Evolutionary conservation across 495 filamentous ascomycete genomes (phyloP).

Genomic region (Schizothecium vesticola): DNA sequence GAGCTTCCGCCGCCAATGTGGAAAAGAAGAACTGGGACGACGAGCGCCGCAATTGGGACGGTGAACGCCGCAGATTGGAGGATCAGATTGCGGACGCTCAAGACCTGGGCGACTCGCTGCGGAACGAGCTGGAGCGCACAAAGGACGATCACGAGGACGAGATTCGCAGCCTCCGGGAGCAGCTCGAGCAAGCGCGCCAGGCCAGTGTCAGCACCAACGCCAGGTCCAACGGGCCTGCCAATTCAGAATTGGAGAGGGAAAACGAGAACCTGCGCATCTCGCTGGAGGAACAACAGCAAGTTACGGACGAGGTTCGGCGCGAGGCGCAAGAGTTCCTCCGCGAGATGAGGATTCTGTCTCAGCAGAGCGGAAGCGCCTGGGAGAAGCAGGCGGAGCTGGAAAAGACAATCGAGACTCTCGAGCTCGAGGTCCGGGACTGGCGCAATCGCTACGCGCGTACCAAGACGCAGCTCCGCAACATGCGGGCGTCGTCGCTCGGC

Average conservation of each 20-base stretch:
- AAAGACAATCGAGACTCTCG: slow-evolving; percentile 64
- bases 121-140: slow-evolving; percentile 69
- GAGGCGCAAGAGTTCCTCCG: slow-evolving; percentile 79
- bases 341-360: slow-evolving; percentile 84
- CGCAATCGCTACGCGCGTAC: slow-evolving; percentile 79
- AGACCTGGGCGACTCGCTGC: slow-evolving; percentile 67
- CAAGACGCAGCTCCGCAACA: slow-evolving; percentile 76
- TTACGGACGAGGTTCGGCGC: slow-evolving; percentile 83
- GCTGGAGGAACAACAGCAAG: slow-evolving; percentile 65
- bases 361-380: slow-evolving; percentile 69
- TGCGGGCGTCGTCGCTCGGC: slow-evolving; percentile 75
- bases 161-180: slow-evolving; percentile 57
- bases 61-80: slow-evolving; percentile 62
- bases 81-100: slow-evolving; percentile 72
- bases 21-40: slow-evolving; percentile 69
- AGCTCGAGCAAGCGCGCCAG: slow-evolving; percentile 52
- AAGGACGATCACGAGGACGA: slow-evolving; percentile 59
- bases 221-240: slow-evolving; percentile 27
- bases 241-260: slow-evolving; percentile 62
- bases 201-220: slow-evolving; percentile 14
- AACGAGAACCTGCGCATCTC: slow-evolving; percentile 67
- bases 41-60: slow-evolving; percentile 47
- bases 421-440: slow-evolving; percentile 82
- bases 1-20: slow-evolving; percentile 43
- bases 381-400: slow-evolving; percentile 76